Percentiles rank a stretch among this genome's conserved stretches.
Conservation (phyloP, 2,329 filamentous ascomycete species). For the Plenodomus lindquistii region DNA sequence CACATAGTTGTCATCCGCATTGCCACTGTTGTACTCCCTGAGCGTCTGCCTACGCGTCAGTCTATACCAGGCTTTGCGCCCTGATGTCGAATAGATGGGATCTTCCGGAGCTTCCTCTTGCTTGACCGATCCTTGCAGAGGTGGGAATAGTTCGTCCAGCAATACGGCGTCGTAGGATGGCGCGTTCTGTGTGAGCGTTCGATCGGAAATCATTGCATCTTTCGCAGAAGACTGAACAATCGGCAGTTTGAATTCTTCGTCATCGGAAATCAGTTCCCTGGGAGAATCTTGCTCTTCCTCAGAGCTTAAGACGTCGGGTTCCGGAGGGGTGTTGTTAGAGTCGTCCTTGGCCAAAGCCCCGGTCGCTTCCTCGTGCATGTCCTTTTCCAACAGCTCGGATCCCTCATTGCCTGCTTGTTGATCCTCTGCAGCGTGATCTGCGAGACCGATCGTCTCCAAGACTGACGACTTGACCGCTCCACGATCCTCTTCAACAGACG, state of each 20-base stretch:
- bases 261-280: too few species aligned
- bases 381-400: too few species aligned
- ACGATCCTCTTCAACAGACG: slow-evolving; percentile 40
- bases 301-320: too few species aligned
- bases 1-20: slow-evolving; percentile 42
- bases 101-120: slow-evolving; percentile 28
- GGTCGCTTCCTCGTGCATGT: too few species aligned
- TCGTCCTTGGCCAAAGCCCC: too few species aligned
- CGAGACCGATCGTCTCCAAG: too few species aligned
- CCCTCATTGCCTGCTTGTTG: neutral
- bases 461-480: neutral
- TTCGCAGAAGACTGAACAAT: neutral
- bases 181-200: neutral
- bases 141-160: slow-evolving; percentile 34
- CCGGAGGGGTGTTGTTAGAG: too few species aligned
- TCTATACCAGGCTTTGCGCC: slow-evolving; percentile 47
- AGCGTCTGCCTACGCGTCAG: slow-evolving; percentile 45
- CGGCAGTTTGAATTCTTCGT: neutral
- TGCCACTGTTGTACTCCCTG: slow-evolving; percentile 43
- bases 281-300: too few species aligned
- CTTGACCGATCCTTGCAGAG: slow-evolving; percentile 4
- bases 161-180: slow-evolving; percentile 22
- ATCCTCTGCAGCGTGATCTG: neutral
- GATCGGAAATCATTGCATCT: neutral
- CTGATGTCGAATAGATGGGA: slow-evolving; percentile 38